Evolutionary conservation across 164 flowering plant species (phyloP).

Genomic region (Brasenia schreberi): DNA sequence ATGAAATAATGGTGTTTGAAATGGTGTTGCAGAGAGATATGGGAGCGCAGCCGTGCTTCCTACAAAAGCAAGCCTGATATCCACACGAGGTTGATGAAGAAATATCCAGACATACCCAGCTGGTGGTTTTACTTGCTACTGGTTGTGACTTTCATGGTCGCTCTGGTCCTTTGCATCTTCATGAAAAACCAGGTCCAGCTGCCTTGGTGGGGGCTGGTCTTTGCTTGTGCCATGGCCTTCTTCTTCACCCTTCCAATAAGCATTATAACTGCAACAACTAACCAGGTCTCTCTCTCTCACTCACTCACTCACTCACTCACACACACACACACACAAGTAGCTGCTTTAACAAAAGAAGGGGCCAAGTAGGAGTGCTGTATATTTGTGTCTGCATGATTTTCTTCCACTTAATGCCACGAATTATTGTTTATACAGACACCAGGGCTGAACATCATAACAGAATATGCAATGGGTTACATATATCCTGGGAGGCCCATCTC

Average conservation of each 20-base stretch:
- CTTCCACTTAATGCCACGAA: no score
- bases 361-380: no score
- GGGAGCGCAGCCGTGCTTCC: slow-evolving; percentile 1
- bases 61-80: slow-evolving; percentile 6
- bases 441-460: slow-evolving; percentile 59
- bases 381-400: no score
- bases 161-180: slow-evolving; percentile 32
- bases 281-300: no score
- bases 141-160: slow-evolving; percentile 9
- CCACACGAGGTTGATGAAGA: slow-evolving; percentile 43
- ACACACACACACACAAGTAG: no score
- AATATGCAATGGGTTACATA: slow-evolving; percentile 53
- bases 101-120: slow-evolving; percentile 42
- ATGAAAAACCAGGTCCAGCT: slow-evolving; percentile 35
- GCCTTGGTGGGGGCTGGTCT: slow-evolving; percentile 54
- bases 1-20: background rate
- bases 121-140: slow-evolving; percentile 45
- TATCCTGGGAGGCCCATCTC: slow-evolving; percentile 61
- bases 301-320: no score
- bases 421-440: slow-evolving; percentile 34
- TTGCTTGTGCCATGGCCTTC: slow-evolving; percentile 28
- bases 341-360: no score
- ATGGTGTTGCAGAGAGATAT: background rate
- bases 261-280: no score
- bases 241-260: slow-evolving; percentile 38